Base-by-base conservation (phyloP, 805 yeast species). In the Vanderwaltozyma verrucispora region DNA sequence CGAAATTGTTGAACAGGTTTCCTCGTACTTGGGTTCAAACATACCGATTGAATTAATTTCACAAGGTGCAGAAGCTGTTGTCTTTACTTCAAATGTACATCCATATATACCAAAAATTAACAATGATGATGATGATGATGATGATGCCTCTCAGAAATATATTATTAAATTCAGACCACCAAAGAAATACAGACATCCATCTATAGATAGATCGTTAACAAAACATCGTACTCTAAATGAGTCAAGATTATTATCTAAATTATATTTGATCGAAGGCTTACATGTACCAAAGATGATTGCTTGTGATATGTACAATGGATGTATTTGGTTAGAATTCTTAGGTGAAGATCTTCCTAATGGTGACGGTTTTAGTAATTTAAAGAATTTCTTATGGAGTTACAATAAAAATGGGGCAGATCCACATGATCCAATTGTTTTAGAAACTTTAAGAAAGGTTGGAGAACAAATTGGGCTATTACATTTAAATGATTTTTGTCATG, bases 51-150 rank as follows among this genome's bases (percentile, higher is more conserved):
- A 57, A 1, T 64, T 74, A 21, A 63, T 86, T 2, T 82, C 94
- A 0, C 96, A 86, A 53, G 96, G 96, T 19, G 96, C 96, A 1
- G 96, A 86, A 56, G 94, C 95, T 0, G 67, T 85, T 10, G 87
- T 85, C 2, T 83, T 82, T 56, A 54, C 65, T 11, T 70, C 89
- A 0, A 41, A 56, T 1, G 53, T 54, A 2, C 95, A 86, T 56
- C 95, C 95, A 19, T 86, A 80, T 52, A 51, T 69, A 19, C 69
- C 75, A 8, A n/a, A n/a, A n/a, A n/a, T n/a, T n/a, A n/a, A n/a
- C n/a, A n/a, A n/a, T n/a, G n/a, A n/a, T n/a, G n/a, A n/a, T n/a
- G n/a, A n/a, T n/a, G n/a, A n/a, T n/a, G n/a, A n/a, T n/a, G n/a
- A n/a, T n/a, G n/a, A n/a, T n/a, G n/a, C n/a, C n/a, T n/a, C n/a